Evolutionary conservation across 176 grass and related monocot species (phyloP), one percentile per base, ranked within the genome.

Genomic region (Microstegium vimineum): DNA sequence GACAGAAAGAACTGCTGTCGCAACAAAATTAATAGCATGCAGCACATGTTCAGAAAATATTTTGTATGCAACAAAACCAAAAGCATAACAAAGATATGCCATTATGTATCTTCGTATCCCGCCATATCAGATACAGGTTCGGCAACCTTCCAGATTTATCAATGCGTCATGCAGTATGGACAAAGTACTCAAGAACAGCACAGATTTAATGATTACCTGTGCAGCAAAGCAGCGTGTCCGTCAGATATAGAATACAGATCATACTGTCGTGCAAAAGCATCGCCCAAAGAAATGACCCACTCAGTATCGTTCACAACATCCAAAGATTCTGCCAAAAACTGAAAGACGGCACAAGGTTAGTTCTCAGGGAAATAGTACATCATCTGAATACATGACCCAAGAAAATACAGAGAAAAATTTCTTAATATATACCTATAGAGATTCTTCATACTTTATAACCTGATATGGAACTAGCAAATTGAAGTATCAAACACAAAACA

Each of bases 241-340:
- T 98, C 90, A 69, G 80, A 86, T 64, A 81, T 84, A 94, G 74
- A 82, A 86, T 98, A 98, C 16, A 98, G 87, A 86, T 83, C 80
- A 76, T 98, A 98, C 16, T 98, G 95, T 56, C 91, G 91, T 69
- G 92, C 86, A 90, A 98, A 98, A 82, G 95, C 90, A 87, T 98
- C 86, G 9, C 95, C 95, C 83, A 98, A 86, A 28, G 86, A 94
- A 81, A 94, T 83, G 75, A 94, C 71, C 95, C 95, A 98, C 80
- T 93, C 92, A 81, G 64, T 82, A 70, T 98, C 92, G 73, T 90
- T 91, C 61, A 93, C 82, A 87, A 98, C 92, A 90, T 98, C 92
- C 90, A 98, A 77, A 87, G 92, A 93, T 89, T 93, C 95, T 77
- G 92, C 87, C 42, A 98, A 83, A 87, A 98, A 94, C 95, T 98